Base-by-base conservation (phyloP, 768 basidiomycete genomes). In the Leccinum obscurum region DNA sequence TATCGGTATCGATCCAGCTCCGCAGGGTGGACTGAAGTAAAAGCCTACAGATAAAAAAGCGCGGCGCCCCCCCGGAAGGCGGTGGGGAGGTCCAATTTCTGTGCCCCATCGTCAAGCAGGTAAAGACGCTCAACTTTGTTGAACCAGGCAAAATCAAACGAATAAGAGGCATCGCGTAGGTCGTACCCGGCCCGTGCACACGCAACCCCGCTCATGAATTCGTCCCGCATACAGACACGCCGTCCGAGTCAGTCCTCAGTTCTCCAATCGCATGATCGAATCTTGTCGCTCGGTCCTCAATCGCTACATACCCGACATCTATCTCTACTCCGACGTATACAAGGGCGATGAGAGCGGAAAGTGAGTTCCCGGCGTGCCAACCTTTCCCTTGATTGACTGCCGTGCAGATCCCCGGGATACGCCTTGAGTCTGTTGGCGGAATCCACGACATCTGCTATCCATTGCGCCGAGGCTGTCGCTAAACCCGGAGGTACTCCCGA, bases 221-320 rank as follows among this genome's bases (percentile, higher is more conserved):
- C 34, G 48, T 37, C 26, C 30, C 30, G n/a, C 11, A 48, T 37
- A 55, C 67, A 97, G 95, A 7, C 95, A 98, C 76, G 93, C 95
- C 3, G 96, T 98, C 28, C 90, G 97, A 44, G 94, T 98, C 9
- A 96, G 88, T 64, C 97, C 97, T 24, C 95, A 98, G 70, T 93
- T 99, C 72, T 97, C 95, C 2, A 97, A 97, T 73, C 85, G 97
- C 41, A 93, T 98, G 89, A 97, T 99, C 54, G 96, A 98, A 67
- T 85, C 95, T 8, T 87, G 93, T 17, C 87, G 97, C 41, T 95
- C 93, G 3, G 81, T 99, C 24, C 80, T 99, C 49, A 98, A 98
- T 72, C 90, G 95, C 4, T 97, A 92, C 73, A 97, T 98, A 60
- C 96, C 97, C 39, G 97, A 99, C 72, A 95, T 98, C 30, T 98